Evolutionary conservation across 164 flowering plant species (phyloP), one percentile per base, ranked within the genome.

Genomic region (Chloranthus sessilifolius): DNA sequence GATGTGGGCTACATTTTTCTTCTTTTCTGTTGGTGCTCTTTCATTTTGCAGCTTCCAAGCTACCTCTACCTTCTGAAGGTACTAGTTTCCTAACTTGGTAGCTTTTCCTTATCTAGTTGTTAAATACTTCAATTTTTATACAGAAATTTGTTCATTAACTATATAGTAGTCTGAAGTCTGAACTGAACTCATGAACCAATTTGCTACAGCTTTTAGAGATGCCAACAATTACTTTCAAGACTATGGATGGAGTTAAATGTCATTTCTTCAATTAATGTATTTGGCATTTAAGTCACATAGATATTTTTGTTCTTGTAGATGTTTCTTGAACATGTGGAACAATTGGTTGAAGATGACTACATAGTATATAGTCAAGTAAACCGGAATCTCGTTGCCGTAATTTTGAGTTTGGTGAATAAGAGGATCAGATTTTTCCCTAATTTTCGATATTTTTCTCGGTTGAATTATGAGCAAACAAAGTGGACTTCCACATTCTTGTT

Each of bases 281-380:
- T 34, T 77, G 66, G 63, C 61, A 43, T 77, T 83, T 82, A 43
- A 59, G 71, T 6, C 53, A 73, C 44, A 43, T 39, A 49, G 69
- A 74, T 31, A 67, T 58, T 14, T 77, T 82, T 64, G 85, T 81
- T 42, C 79, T 79, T 12, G 73, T 60, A 35, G 76, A 76, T 52
- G 51, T 79, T 56, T 72, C 81, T 29, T 79, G 85, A 81, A 74
- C 85, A 6, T 45, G 74, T 47, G 81, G 84, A 58, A 83, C 85
- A 42, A 26, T 39, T 82, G 23, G 58, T 65, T 16, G 83, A 77
- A 66, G 81, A 77, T 17, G 60, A 73, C 26, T 56, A 59, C 37
- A 44, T n/a, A n/a, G n/a, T n/a, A n/a, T 52, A n/a, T 59, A 66
- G 76, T 49, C 3, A 30, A 65, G 38, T 41, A 38, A 31, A 22